Percentiles rank a stretch among this genome's conserved stretches.
These are phyloP conservation scores for Kalmusia sp. DNA, from an alignment of 2,329 filamentous ascomycete genomes.

Conservation along the genomic window DNA sequence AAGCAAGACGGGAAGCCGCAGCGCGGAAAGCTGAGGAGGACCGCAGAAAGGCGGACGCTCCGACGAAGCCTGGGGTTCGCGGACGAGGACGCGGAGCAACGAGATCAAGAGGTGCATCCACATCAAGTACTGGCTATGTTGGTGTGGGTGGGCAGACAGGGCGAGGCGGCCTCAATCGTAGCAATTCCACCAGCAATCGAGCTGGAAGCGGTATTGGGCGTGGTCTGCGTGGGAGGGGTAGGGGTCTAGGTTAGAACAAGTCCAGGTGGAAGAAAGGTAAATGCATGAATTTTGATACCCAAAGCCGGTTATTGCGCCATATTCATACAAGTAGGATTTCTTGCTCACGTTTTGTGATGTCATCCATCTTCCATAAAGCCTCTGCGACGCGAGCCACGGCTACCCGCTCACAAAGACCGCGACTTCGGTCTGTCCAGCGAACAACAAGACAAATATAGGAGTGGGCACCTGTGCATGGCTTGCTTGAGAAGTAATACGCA, in stretches of 20 bases:
- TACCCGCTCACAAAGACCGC: neutral
- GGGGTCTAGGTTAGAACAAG: slow-evolving; percentile 30
- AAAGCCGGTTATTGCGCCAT: neutral
- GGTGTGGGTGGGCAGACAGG: slow-evolving; percentile 55
- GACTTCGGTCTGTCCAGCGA: neutral
- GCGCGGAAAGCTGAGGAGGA: slow-evolving; percentile 59
- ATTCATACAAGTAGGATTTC: neutral
- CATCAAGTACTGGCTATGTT: slow-evolving; percentile 47
- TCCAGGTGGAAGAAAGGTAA: neutral
- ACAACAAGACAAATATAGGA: neutral
- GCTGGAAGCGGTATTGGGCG: slow-evolving; percentile 54
- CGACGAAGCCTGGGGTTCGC: slow-evolving; percentile 51
- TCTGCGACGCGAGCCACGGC: too few species aligned
- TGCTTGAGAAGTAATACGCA: too few species aligned
- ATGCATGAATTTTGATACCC: slow-evolving; percentile 13
- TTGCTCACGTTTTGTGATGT: neutral
- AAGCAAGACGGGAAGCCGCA: slow-evolving; percentile 76
- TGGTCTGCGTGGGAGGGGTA: slow-evolving; percentile 43
- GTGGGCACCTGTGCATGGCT: too few species aligned
- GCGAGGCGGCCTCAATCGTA: slow-evolving; percentile 55
- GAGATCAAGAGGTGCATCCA: slow-evolving; percentile 38
- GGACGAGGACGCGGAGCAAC: slow-evolving; percentile 45
- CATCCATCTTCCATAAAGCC: too few species aligned
- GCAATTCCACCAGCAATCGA: slow-evolving; percentile 52
- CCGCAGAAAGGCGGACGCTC: slow-evolving; percentile 66